A percentile compares a stretch with the other conserved stretches of the same genome.
These are phyloP conservation scores for Cynanchum wilfordii DNA, from an alignment of 257 asterid genomes.

Conservation along the genomic window DNA sequence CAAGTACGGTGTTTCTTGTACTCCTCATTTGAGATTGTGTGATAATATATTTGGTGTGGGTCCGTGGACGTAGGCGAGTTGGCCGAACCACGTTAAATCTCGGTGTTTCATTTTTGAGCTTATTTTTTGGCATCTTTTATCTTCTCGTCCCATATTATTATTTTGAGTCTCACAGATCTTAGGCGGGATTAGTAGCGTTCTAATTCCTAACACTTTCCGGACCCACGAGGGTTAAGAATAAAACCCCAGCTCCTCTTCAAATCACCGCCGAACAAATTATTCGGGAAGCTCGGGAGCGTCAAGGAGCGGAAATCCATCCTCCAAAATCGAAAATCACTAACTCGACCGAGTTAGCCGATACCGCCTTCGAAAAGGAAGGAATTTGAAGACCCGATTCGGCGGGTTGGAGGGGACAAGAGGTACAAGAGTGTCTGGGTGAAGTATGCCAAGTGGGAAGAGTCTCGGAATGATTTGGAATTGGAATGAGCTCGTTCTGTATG, in stretches of 20 bases:
- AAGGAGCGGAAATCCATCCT: conserved; percentile 80
- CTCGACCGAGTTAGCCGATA: conserved; percentile 66
- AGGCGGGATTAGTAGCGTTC: too few species aligned
- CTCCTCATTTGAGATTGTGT: too few species aligned
- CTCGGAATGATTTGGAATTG: conserved; percentile 76
- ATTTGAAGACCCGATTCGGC: conserved; percentile 61
- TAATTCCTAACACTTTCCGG: too few species aligned
- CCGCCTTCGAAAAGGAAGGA: conserved; percentile 77
- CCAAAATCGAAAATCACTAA: conserved; percentile 89
- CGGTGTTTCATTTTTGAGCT: too few species aligned
- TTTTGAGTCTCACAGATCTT: too few species aligned
- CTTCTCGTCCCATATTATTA: too few species aligned
- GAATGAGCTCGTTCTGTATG: conserved; percentile 80
- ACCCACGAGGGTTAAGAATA: conserved; percentile 79
- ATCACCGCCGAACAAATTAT: conserved; percentile 91
- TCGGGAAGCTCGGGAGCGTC: conserved; percentile 86
- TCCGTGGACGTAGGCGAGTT: too few species aligned
- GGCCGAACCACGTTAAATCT: too few species aligned
- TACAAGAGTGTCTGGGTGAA: conserved; percentile 92
- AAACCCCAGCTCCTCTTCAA: conserved; percentile 73
- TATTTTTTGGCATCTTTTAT: too few species aligned
- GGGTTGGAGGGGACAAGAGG: conserved; percentile 84
- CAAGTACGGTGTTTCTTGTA: too few species aligned
- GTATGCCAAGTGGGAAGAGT: conserved; percentile 90
- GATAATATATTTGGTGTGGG: too few species aligned